Evolutionary conservation across 148 eudicot species (phyloP), one percentile per base, ranked within the genome.

Genomic region (Dysphania ambrosioides): DNA sequence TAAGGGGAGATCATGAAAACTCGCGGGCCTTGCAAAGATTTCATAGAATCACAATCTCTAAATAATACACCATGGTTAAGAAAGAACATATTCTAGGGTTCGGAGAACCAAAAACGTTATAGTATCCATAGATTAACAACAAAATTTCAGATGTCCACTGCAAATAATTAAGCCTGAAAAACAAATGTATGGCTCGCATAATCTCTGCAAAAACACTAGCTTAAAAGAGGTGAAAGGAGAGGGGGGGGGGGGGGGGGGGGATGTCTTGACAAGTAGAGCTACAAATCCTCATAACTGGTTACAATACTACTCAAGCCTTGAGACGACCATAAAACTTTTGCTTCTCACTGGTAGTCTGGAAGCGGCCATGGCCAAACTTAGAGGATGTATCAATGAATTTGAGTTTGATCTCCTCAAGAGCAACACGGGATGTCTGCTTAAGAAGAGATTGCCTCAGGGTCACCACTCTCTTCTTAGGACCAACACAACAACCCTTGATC

Each of bases 341-440:
- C 83, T 93, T 93, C 90, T 93, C 98, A 55, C 82, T 36, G 6
- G 85, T 78, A 42, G 97, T 91, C 83, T 93, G 98, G 94, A 91
- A 93, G 41, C 94, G 94, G 27, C 98, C 97, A 78, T 93, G 98
- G 13, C 98, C 97, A 58, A 91, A 91, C 84, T 91, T 93, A 44
- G 98, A 93, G 35, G 98, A 93, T 26, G 98, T 89, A 76, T 93
- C 98, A 1, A 93, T 84, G 76, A 93, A 93, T 89, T 93, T 93
- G 74, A 89, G 87, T 23, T 84, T 91, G 76, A 93, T 88, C 1
- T 86, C 89, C 79, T 93, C 98, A 0, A 86, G 84, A 12, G 98
- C 93, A 71, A 91, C 66, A 72, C 94, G 92, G 40, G 97, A 91
- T 16, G 98, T 93, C 81, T 91, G 98, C 63, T 87, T 80, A 23